Percentiles rank a stretch among this genome's conserved stretches.
Conservation (phyloP, 164 flowering plant species). For the Buxus sempervirens region DNA sequence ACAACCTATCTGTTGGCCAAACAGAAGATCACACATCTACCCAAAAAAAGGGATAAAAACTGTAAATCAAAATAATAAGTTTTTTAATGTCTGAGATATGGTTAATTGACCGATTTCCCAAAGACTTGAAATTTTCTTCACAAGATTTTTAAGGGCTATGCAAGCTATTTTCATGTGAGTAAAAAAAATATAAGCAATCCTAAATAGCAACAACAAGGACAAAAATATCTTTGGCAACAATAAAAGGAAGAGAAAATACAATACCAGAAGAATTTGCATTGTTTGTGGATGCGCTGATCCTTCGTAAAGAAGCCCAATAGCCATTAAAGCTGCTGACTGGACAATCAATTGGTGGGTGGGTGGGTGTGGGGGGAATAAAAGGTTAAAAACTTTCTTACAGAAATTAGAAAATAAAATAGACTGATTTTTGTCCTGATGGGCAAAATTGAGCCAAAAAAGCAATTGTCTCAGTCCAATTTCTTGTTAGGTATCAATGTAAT, state of each 20-base stretch:
- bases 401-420: not conserved
- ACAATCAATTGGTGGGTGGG: no score
- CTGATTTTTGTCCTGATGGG: not conserved
- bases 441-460: not conserved
- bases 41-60: no score
- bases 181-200: not conserved
- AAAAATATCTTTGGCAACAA: not conserved
- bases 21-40: not conserved
- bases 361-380: slow-evolving; percentile 5
- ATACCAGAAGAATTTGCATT: slow-evolving; percentile 86
- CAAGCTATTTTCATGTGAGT: not conserved
- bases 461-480: no score
- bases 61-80: not conserved
- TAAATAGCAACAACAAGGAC: not conserved
- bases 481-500: no score
- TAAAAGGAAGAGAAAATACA: slow-evolving; percentile 1
- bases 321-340: slow-evolving; percentile 93
- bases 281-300: slow-evolving; percentile 91
- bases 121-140: no score
- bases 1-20: not conserved
- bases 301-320: slow-evolving; percentile 87
- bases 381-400: not conserved
- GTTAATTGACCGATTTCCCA: no score
- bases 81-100: no score
- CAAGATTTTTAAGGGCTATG: not conserved